These are phyloP conservation scores for Inonotus obliquus DNA, from an alignment of 1,284 basidiomycete species.

Conservation along the genomic window DNA sequence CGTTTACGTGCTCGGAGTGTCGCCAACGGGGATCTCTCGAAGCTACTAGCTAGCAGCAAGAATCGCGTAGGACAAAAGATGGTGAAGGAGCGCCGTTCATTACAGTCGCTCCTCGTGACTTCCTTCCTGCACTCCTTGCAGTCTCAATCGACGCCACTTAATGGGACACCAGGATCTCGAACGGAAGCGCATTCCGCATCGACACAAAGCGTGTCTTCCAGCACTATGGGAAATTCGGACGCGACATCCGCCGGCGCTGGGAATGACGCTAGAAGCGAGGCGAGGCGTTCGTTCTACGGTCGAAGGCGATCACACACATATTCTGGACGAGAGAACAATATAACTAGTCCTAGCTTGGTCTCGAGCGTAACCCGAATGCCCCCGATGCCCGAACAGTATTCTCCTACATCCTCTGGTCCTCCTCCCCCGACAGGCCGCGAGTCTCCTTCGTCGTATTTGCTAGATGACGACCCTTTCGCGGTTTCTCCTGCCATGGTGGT, in stretches of 20 bases:
- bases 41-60: neutral
- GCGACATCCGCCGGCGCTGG: neutral
- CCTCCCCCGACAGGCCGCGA: conserved; percentile 8
- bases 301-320: conserved; percentile 15
- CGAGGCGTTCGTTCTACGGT: neutral
- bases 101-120: conserved; percentile 11
- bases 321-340: neutral
- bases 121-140: conserved; percentile 13
- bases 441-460: conserved; percentile 13
- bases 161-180: neutral
- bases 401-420: neutral
- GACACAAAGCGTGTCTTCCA: neutral
- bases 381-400: conserved; percentile 1
- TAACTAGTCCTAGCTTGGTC: neutral
- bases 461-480: conserved; percentile 18
- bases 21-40: neutral
- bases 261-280: neutral
- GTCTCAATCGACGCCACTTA: neutral
- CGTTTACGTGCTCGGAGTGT: neutral
- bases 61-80: conserved; percentile 1
- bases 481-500: neutral
- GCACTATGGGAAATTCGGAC: neutral
- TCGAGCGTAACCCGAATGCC: neutral
- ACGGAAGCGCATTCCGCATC: neutral
- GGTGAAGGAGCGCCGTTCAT: conserved; percentile 17